Conservation (phyloP, 2,329 filamentous ascomycete species). For the Cercospora zeina region DNA sequence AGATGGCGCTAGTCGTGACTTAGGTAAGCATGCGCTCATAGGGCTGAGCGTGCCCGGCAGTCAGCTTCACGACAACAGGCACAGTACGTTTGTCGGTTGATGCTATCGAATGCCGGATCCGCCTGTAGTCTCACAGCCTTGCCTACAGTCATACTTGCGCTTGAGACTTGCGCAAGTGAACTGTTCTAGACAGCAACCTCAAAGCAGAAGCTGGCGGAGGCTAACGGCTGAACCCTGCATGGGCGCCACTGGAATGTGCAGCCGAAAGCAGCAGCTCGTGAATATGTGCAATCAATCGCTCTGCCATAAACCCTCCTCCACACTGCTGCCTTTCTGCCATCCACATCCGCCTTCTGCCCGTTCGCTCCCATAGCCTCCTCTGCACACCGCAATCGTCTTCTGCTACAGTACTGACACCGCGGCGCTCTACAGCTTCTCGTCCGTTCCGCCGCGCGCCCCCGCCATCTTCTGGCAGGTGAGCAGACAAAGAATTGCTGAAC, state of each 20-base stretch:
- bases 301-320: background rate
- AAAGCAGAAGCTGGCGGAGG: background rate
- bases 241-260: background rate
- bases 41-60: background rate
- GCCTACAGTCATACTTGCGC: too few relatives aligned
- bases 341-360: background rate
- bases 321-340: background rate
- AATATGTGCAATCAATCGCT: background rate
- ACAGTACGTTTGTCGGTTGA: too few relatives aligned
- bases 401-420: background rate
- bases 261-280: background rate
- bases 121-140: too few relatives aligned
- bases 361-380: background rate
- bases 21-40: constrained; percentile 14
- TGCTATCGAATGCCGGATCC: too few relatives aligned
- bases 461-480: constrained; percentile 7
- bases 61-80: too few relatives aligned
- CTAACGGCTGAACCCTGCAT: constrained; percentile 1
- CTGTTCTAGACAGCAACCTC: background rate
- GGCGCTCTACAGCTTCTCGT: background rate
- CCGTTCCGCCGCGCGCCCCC: background rate
- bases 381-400: background rate
- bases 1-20: constrained; percentile 10
- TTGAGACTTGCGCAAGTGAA: background rate
- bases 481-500: constrained; percentile 5